Percentiles rank a stretch among this genome's conserved stretches.
Evolutionary conservation across 768 basidiomycete species (phyloP).

Genomic region (Tulasnella sp.): DNA sequence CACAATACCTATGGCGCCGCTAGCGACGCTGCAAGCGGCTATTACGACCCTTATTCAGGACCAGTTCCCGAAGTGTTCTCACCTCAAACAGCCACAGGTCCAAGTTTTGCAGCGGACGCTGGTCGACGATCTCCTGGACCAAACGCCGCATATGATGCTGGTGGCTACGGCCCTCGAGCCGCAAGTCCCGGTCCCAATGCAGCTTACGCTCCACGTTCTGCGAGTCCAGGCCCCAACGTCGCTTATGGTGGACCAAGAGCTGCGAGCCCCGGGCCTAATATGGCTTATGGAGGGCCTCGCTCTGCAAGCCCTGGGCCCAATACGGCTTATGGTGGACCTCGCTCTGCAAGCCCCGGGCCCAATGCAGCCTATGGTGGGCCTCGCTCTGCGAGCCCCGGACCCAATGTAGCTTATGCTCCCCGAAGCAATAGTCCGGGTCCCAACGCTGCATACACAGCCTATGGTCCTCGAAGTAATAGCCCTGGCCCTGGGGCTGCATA

Average conservation of each 20-base stretch:
- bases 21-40: slow-evolving; percentile 41
- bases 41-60: slow-evolving; percentile 78
- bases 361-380: slow-evolving; percentile 29
- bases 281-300: slow-evolving; percentile 32
- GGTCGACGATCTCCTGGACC: slow-evolving; percentile 36
- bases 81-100: neutral
- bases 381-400: slow-evolving; percentile 35
- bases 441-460: slow-evolving; percentile 16
- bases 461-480: slow-evolving; percentile 30
- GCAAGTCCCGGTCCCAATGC: slow-evolving; percentile 34
- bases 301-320: slow-evolving; percentile 39
- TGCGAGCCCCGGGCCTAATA: slow-evolving; percentile 21
- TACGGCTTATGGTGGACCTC: slow-evolving; percentile 28
- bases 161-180: slow-evolving; percentile 30
- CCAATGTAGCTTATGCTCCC: slow-evolving; percentile 32
- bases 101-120: slow-evolving; percentile 2
- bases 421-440: slow-evolving; percentile 25
- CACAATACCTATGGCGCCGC: slow-evolving; percentile 56
- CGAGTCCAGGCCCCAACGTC: slow-evolving; percentile 19
- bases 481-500: slow-evolving; percentile 37
- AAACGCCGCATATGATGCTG: slow-evolving; percentile 29
- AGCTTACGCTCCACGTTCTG: slow-evolving; percentile 28
- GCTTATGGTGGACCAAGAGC: neutral
- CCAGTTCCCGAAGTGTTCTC: slow-evolving; percentile 62
- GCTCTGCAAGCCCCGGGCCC: slow-evolving; percentile 39